Percentiles rank a stretch among this genome's conserved stretches.
Conservation (phyloP, 441 rosid genomes). For the Rhodomyrtus psidioides region DNA sequence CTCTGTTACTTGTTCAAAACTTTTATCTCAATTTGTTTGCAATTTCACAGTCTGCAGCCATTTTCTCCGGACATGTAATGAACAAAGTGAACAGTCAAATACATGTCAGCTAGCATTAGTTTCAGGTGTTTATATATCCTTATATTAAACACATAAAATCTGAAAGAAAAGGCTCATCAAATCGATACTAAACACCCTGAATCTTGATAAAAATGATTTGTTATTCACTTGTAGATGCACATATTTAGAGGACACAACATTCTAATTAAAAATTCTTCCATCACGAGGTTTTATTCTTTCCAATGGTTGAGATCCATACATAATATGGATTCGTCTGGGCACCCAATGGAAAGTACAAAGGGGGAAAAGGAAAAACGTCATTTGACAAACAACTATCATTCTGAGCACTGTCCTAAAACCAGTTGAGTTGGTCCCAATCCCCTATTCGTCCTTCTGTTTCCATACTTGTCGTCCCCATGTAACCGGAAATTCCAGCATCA, state of each 20-base stretch:
- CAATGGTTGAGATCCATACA: neutral
- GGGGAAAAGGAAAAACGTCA: neutral
- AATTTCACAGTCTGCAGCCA: neutral
- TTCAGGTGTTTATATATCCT: neutral
- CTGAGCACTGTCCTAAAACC: neutral
- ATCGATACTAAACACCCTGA: neutral
- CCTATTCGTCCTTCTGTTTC: neutral
- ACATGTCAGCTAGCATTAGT: neutral
- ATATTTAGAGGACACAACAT: neutral
- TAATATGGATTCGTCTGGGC: neutral
- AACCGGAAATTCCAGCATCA: neutral
- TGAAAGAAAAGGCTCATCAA: neutral
- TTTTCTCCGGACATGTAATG: neutral
- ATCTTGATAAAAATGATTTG: neutral
- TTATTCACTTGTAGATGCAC: neutral
- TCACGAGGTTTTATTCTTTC: neutral
- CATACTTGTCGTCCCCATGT: neutral
- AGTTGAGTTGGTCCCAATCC: neutral
- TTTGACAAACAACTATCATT: neutral
- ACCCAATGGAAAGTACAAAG: neutral
- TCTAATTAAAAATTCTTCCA: neutral
- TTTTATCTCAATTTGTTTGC: neutral
- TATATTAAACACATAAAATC: neutral
- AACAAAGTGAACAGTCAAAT: neutral
- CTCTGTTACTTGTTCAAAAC: neutral